A percentile compares a stretch with the other conserved stretches of the same genome.
Evolutionary conservation across 257 asterid genomes (phyloP).

Genomic region (Osmanthus fragrans): DNA sequence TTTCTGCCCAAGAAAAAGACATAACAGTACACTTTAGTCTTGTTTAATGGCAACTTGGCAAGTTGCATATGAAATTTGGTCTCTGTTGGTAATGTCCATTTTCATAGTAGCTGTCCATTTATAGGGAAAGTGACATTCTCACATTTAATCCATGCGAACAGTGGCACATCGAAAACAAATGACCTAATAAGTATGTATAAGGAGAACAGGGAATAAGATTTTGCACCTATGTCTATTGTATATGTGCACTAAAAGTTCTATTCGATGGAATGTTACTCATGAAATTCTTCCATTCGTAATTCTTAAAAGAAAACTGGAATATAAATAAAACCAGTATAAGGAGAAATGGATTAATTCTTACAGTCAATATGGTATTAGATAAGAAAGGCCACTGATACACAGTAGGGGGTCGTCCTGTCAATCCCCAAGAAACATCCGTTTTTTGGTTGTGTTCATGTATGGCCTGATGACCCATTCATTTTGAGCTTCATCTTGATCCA

Average conservation of each 20-base stretch:
- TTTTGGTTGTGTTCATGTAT: constrained; percentile 64
- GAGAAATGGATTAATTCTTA: neutral
- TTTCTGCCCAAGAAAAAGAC: neutral
- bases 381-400: neutral
- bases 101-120: neutral
- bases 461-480: constrained; percentile 65
- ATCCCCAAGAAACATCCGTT: constrained; percentile 52
- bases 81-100: neutral
- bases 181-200: neutral
- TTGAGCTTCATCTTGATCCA: constrained; percentile 88
- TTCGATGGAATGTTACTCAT: neutral
- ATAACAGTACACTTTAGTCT: neutral
- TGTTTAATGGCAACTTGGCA: no score
- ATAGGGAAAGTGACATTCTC: neutral
- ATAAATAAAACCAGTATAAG: neutral
- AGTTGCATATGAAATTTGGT: neutral
- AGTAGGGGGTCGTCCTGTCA: constrained; percentile 13
- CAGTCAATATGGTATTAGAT: neutral
- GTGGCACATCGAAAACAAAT: neutral
- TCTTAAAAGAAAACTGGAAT: neutral
- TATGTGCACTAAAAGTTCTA: neutral
- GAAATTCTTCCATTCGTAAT: neutral
- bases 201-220: neutral
- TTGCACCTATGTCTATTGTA: neutral
- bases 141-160: neutral